Evolutionary conservation across 2,329 filamentous ascomycete genomes (phyloP), one percentile per base, ranked within the genome.

Genomic region (Claviceps arundinis): DNA sequence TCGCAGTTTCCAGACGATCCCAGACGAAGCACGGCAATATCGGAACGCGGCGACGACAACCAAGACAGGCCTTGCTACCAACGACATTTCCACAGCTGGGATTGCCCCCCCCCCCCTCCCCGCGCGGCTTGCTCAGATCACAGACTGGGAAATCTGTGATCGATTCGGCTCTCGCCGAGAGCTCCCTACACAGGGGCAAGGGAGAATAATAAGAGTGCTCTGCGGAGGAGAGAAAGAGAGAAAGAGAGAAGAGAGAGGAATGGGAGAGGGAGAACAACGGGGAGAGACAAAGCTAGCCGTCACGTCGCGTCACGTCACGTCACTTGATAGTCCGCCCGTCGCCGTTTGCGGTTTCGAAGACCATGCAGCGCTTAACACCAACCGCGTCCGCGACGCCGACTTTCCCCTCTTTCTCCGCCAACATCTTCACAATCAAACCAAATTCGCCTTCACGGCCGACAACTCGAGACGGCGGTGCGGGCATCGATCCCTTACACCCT

Each of bases 371-470:
- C 26, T 50, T 51, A 34, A 55, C 51, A 45, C 40, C 51, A 26
- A 17, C 45, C 49, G 50, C 56, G 47, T 58, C 62, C 46, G 60
- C 63, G 43, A 57, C 64, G 56, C 65, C 65, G 54, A 64, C 65
- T 57, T 67, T 69, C 58, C 64, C 65, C 42, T 62, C 65, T 42
- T 65, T 64, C 56, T 64, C 66, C 58, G 63, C 68, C 59, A 53
- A 56, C 59, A 37, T 57, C 58, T 52, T 58, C 62, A 34, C 63
- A 24, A 34, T 30, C 64, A 37, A 54, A 61, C 46, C 58, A 14
- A 22, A 44, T 5, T 52, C 62, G 19, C 50, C 55, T 19, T 65
- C 65, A 30, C 63, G 67, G 19, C 67, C 68, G 24, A 58, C 62
- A 16, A 70, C 67, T 9, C 67, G 68, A 58, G 68, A 69, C 56